Percentiles rank a stretch among this genome's conserved stretches.
Evolutionary conservation across 2,329 filamentous ascomycete species (phyloP).

Genomic region (Cladophialophora exuberans): DNA sequence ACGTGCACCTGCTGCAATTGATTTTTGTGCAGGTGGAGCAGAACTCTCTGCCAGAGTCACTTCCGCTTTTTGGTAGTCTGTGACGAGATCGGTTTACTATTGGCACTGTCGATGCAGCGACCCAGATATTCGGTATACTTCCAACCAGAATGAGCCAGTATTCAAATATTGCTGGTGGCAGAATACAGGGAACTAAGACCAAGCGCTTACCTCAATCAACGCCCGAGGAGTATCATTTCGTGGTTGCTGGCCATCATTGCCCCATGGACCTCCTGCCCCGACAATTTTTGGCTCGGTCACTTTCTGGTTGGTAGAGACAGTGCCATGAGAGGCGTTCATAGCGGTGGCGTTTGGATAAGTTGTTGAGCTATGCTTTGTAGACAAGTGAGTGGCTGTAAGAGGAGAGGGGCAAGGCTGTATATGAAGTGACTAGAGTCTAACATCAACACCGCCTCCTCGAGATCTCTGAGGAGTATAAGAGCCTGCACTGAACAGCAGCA

Average conservation of each 20-base stretch:
- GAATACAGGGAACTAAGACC: not conserved
- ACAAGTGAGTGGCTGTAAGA: not conserved
- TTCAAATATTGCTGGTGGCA: not conserved
- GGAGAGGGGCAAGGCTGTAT: not conserved
- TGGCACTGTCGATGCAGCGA: slow-evolving; percentile 4
- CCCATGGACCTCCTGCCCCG: not conserved
- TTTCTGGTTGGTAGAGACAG: not conserved
- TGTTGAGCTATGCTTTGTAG: not conserved
- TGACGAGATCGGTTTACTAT: not conserved
- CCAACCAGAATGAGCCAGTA: not conserved
- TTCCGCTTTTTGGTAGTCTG: slow-evolving; percentile 1
- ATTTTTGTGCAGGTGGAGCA: not conserved
- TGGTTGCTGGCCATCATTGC: not conserved
- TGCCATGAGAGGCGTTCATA: slow-evolving; percentile 7
- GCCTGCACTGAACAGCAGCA: too few relatives aligned
- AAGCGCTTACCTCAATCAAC: slow-evolving; percentile 3
- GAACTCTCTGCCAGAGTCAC: not conserved
- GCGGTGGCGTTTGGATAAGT: not conserved
- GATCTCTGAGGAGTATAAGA: too few relatives aligned
- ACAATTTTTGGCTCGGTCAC: not conserved
- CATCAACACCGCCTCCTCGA: too few relatives aligned
- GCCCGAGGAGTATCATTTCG: slow-evolving; percentile 3
- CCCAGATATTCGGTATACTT: slow-evolving; percentile 11
- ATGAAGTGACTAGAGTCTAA: not conserved
- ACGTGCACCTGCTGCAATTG: too few relatives aligned